Evolutionary conservation across 441 rosid genomes (phyloP).

Genomic region (Euphorbia schlechtendalii): DNA sequence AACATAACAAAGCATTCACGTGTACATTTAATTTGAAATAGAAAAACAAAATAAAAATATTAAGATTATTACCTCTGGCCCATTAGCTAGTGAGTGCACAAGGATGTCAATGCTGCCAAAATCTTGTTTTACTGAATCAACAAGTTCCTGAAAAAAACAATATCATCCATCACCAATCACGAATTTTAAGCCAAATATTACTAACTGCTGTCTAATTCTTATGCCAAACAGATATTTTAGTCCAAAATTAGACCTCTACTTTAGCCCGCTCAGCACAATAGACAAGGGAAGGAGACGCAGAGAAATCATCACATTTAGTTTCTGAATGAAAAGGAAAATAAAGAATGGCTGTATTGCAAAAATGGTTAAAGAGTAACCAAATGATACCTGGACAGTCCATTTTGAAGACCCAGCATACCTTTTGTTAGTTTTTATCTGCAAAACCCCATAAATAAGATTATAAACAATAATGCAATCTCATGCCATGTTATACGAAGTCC

Average conservation of each 20-base stretch:
- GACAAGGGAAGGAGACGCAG: no score
- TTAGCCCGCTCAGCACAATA: no score
- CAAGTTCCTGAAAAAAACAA: slow-evolving; percentile 73
- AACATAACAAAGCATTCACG: slow-evolving; percentile 38
- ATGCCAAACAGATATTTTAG: no score
- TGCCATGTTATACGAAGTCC: not conserved
- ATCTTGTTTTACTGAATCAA: slow-evolving; percentile 59
- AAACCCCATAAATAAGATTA: slow-evolving; percentile 2
- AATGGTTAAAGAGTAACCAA: not conserved
- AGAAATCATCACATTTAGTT: no score
- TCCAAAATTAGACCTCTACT: no score
- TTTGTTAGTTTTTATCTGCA: slow-evolving; percentile 25
- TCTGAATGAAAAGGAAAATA: no score
- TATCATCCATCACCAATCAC: not conserved
- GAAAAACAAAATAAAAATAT: not conserved
- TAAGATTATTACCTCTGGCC: slow-evolving; percentile 60
- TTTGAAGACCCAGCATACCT: slow-evolving; percentile 24
- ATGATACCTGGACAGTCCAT: slow-evolving; percentile 23
- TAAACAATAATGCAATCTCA: slow-evolving; percentile 8
- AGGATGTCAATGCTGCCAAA: slow-evolving; percentile 93
- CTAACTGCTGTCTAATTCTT: no score
- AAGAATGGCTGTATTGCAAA: no score
- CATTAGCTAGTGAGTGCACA: slow-evolving; percentile 97
- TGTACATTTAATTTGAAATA: no score
- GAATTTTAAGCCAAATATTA: no score